Evolutionary conservation across 1,284 basidiomycete species (phyloP), one percentile per base, ranked within the genome.

Genomic region (Takashimella tepidaria): DNA sequence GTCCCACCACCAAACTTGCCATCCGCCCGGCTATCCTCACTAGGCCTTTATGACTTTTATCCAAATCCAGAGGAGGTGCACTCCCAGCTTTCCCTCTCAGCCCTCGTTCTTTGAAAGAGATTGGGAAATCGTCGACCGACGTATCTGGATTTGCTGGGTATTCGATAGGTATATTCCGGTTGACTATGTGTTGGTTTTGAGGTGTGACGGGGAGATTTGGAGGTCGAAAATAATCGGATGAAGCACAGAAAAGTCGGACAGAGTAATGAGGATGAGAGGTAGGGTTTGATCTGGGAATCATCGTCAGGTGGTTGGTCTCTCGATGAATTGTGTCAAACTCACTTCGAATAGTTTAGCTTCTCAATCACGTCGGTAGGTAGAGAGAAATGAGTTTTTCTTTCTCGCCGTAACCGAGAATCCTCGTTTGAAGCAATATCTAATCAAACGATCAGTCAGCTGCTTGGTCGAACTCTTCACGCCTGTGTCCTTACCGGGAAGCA

Each of bases 61-160:
- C 82, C 40, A 97, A 75, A 69, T 95, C 87, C 10, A 92, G 86
- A 1, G 92, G 92, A 19, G 92, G 91, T 1, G 92, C 89, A 49
- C 90, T 96, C 0, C 92, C 92, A n/a, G 92, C 87, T 68, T 92
- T 95, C 75, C 96, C 96, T 79, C 96, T 93, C 64, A 97, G 77
- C 2, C 93, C 93, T 68, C 92, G 90, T 61, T 92, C 77, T 71
- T 88, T 93, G 49, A 88, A 89, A 11, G 78, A 78, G 26, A 95
- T 76, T 47, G 81, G 78, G 3, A 79, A 79, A 54, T 79, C 80
- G 70, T 97, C 95, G 40, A 96, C 83, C 63, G 86, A 84, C 49
- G 93, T 85, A 81, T 97, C 93, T 66, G 89, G 93, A 20, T 88
- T 90, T 5, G 84, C 82, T 12, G 92, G 92, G 66, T 92, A 97